Conservation (phyloP, 169 alveolate genomes). For the Eimeria mitis region DNA sequence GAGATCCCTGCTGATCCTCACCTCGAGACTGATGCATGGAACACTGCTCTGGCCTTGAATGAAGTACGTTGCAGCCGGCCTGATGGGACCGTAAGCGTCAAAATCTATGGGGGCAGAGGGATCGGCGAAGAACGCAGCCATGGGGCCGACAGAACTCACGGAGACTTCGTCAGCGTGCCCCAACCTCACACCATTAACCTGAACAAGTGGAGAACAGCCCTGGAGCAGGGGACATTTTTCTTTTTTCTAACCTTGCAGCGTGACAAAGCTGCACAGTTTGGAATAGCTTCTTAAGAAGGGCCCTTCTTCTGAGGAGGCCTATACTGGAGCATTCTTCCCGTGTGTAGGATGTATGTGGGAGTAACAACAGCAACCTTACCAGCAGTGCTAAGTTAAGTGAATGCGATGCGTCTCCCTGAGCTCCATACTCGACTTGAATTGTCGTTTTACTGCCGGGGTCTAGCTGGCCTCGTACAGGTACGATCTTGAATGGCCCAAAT, state of each 20-base stretch:
- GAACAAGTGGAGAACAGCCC: not conserved
- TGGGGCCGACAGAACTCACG: conserved; percentile 58
- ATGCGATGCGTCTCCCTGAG: conserved; percentile 80
- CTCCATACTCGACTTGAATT: conserved; percentile 66
- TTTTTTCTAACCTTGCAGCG: not conserved
- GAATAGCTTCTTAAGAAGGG: not conserved
- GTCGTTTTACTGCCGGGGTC: conserved; percentile 69
- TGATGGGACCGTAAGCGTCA: conserved; percentile 38
- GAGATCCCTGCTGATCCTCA: conserved; percentile 72
- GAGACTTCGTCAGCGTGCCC: conserved; percentile 46
- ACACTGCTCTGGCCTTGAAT: conserved; percentile 95
- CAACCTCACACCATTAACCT: conserved; percentile 77
- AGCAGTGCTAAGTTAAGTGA: conserved; percentile 75
- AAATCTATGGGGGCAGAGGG: conserved; percentile 47
- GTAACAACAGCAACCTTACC: not conserved
- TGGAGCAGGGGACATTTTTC: not conserved
- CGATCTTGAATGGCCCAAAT: conserved; percentile 74
- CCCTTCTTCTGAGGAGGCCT: not conserved
- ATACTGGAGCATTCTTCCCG: not conserved
- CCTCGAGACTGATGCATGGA: conserved; percentile 96
- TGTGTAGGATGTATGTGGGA: not conserved
- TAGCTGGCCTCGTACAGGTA: conserved; percentile 80
- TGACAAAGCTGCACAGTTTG: not conserved
- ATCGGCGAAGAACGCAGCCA: conserved; percentile 57
- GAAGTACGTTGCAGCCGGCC: conserved; percentile 84